phyloP scores from a whole-genome alignment of 768 basidiomycete genomes.

The Pisolithus marmoratus region DNA sequence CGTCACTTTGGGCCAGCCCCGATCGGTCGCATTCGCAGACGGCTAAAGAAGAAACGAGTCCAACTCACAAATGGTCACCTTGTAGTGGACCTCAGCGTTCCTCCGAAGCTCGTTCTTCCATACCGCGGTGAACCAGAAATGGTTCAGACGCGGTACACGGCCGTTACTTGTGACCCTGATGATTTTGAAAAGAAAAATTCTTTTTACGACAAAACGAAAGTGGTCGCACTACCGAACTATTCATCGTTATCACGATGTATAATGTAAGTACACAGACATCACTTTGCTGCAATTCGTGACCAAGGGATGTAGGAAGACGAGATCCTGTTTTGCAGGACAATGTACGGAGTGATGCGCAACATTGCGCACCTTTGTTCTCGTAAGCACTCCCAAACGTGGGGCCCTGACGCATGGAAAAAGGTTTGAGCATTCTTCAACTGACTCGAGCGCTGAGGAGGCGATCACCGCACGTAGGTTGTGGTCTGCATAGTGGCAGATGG shows the following conservation, averaged over 20 bases:
- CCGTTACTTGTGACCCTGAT: constrained; percentile 91
- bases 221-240: constrained; percentile 79
- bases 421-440: constrained; percentile 25
- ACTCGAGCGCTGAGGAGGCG: not conserved
- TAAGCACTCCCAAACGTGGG: constrained; percentile 92
- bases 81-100: constrained; percentile 78
- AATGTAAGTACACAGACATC: constrained; percentile 58
- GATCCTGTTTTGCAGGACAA: constrained; percentile 82
- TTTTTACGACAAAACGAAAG: constrained; percentile 79
- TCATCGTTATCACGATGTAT: constrained; percentile 95
- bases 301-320: constrained; percentile 65
- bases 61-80: constrained; percentile 84
- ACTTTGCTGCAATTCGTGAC: not conserved
- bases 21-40: constrained; percentile 64
- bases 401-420: constrained; percentile 95
- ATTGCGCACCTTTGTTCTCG: constrained; percentile 78
- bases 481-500: constrained; percentile 92
- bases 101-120: constrained; percentile 76
- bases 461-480: constrained; percentile 54
- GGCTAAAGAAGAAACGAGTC: constrained; percentile 78
- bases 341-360: constrained; percentile 93
- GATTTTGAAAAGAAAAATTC: constrained; percentile 81
- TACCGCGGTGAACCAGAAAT: constrained; percentile 68
- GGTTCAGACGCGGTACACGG: constrained; percentile 72
- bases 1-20: constrained; percentile 89